A percentile compares a stretch with the other conserved stretches of the same genome.
phyloP scores from a whole-genome alignment of 192 early-diverging fungal genomes.

The Coemansia sp. region DNA sequence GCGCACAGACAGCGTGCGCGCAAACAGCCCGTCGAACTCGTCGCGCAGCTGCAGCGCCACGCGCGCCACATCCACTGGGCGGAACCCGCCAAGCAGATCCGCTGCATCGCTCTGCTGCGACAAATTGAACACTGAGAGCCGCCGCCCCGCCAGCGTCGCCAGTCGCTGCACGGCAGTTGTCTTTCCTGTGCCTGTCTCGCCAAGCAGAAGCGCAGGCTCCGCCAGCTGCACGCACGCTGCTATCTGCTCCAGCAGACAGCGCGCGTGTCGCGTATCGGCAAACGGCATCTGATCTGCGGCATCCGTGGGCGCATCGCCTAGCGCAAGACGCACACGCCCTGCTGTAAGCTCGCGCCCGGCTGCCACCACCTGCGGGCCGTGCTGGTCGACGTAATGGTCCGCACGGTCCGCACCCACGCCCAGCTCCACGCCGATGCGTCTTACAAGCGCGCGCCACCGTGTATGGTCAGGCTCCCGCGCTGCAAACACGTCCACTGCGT shows the following conservation, averaged over 20 bases:
- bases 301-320: neutral
- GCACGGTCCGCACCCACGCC: constrained; percentile 67
- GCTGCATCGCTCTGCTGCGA: constrained; percentile 93
- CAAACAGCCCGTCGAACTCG: constrained; percentile 84
- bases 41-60: constrained; percentile 80
- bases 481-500: constrained; percentile 86
- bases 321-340: constrained; percentile 24
- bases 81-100: constrained; percentile 96
- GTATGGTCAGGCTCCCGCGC: constrained; percentile 73
- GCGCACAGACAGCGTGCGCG: constrained; percentile 80
- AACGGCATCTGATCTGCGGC: constrained; percentile 60
- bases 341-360: constrained; percentile 24
- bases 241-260: constrained; percentile 81
- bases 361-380: constrained; percentile 61
- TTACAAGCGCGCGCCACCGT: constrained; percentile 61
- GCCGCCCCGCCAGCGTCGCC: constrained; percentile 69
- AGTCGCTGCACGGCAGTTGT: constrained; percentile 94
- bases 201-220: constrained; percentile 88
- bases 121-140: constrained; percentile 91
- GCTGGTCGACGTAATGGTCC: constrained; percentile 67
- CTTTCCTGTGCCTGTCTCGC: constrained; percentile 98
- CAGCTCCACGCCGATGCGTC: constrained; percentile 67
- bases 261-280: constrained; percentile 81
- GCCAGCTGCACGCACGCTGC: constrained; percentile 75
- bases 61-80: constrained; percentile 83